Conservation (phyloP, 2,329 filamentous ascomycete species). For the Neopestalotiopsis rosae region DNA sequence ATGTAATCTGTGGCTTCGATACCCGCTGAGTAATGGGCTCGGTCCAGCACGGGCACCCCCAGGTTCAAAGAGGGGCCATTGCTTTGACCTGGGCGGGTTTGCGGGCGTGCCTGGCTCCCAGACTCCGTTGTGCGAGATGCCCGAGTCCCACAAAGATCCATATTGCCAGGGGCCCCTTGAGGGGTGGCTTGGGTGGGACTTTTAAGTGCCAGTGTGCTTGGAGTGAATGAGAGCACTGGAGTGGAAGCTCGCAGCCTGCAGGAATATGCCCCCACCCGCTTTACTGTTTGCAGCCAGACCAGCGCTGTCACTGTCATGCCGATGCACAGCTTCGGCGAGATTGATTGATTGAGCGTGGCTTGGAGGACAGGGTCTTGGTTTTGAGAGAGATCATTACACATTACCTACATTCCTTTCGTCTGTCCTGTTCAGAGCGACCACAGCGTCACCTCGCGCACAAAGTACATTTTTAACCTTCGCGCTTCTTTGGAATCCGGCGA, state of each 20-base stretch:
- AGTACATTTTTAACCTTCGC: not conserved
- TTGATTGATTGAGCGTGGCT: not conserved
- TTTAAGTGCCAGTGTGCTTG: not conserved
- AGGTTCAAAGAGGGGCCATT: too few relatives aligned
- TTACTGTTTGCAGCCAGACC: not conserved
- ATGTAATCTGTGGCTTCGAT: too few relatives aligned
- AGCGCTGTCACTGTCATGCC: not conserved
- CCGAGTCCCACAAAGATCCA: too few relatives aligned
- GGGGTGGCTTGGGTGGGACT: too few relatives aligned
- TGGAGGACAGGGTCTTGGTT: not conserved
- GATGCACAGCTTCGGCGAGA: conserved; percentile 1
- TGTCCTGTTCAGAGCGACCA: not conserved
- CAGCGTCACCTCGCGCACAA: not conserved
- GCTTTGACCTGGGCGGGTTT: too few relatives aligned
- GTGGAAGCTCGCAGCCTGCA: not conserved
- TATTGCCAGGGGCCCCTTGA: too few relatives aligned
- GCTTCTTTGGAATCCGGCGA: not conserved
- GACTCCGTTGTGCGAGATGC: too few relatives aligned
- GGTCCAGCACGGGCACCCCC: too few relatives aligned
- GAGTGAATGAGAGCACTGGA: not conserved
- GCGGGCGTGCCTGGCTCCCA: too few relatives aligned
- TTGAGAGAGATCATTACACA: not conserved
- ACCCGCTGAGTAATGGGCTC: too few relatives aligned
- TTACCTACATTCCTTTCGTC: not conserved
- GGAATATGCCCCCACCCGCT: not conserved